These are phyloP conservation scores for Solanum ossicruentum DNA, from an alignment of 257 asterid genomes.

Conservation along the genomic window DNA sequence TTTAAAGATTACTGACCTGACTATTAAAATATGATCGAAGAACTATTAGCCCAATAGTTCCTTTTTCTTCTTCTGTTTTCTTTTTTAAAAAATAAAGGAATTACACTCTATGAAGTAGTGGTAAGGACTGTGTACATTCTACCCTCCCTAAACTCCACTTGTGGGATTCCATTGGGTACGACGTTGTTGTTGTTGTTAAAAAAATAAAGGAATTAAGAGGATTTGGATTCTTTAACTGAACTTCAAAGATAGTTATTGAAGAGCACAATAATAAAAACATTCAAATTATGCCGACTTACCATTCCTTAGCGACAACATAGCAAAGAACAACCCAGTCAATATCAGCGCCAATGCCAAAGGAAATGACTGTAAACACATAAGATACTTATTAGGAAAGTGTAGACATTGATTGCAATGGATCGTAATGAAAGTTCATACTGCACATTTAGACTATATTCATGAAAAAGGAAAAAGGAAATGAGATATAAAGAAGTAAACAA, in stretches of 20 bases:
- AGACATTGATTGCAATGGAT: not conserved
- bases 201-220: not conserved
- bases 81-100: too few species aligned
- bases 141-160: too few species aligned
- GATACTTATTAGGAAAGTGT: not conserved
- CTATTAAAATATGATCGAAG: not conserved
- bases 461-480: not conserved
- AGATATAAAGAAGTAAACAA: not conserved
- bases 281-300: slow-evolving; percentile 32
- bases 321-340: slow-evolving; percentile 44
- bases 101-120: too few species aligned
- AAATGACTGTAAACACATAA: slow-evolving; percentile 51
- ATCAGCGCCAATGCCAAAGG: slow-evolving; percentile 60
- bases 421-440: not conserved
- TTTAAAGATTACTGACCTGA: not conserved
- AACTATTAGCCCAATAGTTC: not conserved
- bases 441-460: not conserved
- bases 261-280: not conserved
- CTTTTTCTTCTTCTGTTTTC: too few species aligned
- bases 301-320: slow-evolving; percentile 47
- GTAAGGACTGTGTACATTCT: too few species aligned
- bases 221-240: not conserved
- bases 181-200: too few species aligned
- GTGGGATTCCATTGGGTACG: too few species aligned
- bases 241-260: not conserved